A percentile compares a stretch with the other conserved stretches of the same genome.
These are phyloP conservation scores for Fraxinus americana DNA, from an alignment of 257 asterid genomes.

Conservation along the genomic window DNA sequence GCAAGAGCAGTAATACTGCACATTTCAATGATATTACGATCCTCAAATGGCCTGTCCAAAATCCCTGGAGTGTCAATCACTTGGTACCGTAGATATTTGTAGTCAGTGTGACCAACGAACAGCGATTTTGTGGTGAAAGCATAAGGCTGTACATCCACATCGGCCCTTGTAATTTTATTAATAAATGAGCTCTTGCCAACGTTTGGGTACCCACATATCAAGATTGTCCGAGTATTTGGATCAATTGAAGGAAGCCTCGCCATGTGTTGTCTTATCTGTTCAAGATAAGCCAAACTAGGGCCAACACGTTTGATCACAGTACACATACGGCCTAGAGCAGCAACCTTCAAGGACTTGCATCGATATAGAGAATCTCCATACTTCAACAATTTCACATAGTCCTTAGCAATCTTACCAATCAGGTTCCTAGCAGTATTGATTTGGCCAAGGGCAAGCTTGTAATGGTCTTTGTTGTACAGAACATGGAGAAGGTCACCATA, in stretches of 20 bases:
- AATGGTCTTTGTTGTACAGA: slow-evolving; percentile 91
- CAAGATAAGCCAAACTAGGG: slow-evolving; percentile 96
- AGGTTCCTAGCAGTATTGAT: slow-evolving; percentile 85
- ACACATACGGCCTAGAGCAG: slow-evolving; percentile 97
- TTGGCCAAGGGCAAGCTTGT: slow-evolving; percentile 96
- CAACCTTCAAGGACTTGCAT: slow-evolving; percentile 85
- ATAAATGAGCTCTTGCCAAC: slow-evolving; percentile 98
- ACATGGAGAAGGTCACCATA: slow-evolving; percentile 92
- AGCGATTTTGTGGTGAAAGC: slow-evolving; percentile 97
- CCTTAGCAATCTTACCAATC: slow-evolving; percentile 79
- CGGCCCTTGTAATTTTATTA: slow-evolving; percentile 92
- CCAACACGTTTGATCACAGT: slow-evolving; percentile 79
- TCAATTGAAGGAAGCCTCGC: slow-evolving; percentile 94
- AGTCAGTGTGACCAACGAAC: slow-evolving; percentile 96
- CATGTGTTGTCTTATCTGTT: slow-evolving; percentile 97
- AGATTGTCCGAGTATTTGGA: slow-evolving; percentile 91
- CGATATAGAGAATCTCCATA: slow-evolving; percentile 92
- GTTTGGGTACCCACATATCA: slow-evolving; percentile 98
- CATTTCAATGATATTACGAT: slow-evolving; percentile 96
- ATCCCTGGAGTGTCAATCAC: slow-evolving; percentile 99
- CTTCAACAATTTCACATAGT: slow-evolving; percentile 76
- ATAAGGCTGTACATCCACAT: slow-evolving; percentile 95
- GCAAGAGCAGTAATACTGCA: slow-evolving; percentile 98
- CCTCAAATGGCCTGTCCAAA: slow-evolving; percentile 94
- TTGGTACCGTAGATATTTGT: slow-evolving; percentile 85